Percentiles rank a stretch among this genome's conserved stretches.
Conservation (phyloP, 306 rosid genomes). For the Adenanthera pavonina region DNA sequence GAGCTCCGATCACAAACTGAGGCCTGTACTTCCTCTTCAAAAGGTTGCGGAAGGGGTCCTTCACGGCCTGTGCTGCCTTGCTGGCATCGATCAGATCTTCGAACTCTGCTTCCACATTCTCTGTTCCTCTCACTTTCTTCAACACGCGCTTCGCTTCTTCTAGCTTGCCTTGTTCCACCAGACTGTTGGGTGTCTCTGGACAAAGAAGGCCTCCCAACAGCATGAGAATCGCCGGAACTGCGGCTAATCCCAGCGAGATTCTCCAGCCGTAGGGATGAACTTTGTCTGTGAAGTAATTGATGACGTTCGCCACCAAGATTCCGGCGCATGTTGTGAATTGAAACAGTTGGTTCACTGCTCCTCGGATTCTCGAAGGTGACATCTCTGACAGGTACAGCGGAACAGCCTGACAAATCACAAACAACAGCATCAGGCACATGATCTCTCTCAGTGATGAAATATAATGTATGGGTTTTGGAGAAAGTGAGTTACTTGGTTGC, state of each 20-base stretch:
- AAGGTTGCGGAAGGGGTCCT: conserved; percentile 65
- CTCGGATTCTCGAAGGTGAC: conserved; percentile 69
- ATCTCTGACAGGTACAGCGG: conserved; percentile 76
- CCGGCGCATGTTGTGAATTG: conserved; percentile 69
- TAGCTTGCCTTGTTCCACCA: conserved; percentile 71
- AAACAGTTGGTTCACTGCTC: conserved; percentile 71
- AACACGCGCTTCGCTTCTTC: conserved; percentile 69
- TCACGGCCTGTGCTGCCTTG: conserved; percentile 61
- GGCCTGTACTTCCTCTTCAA: conserved; percentile 68
- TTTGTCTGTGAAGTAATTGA: conserved; percentile 57
- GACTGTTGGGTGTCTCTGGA: conserved; percentile 90
- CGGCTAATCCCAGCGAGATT: conserved; percentile 80
- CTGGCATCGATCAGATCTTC: conserved; percentile 77
- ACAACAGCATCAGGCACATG: not conserved
- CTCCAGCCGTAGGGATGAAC: conserved; percentile 82
- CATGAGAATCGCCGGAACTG: conserved; percentile 77
- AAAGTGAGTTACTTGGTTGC: conserved; percentile 61
- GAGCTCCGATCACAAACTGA: conserved; percentile 80
- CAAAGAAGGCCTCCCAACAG: conserved; percentile 73
- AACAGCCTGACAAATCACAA: conserved; percentile 54
- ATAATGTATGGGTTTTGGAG: not conserved
- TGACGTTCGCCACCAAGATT: conserved; percentile 55
- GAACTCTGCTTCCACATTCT: conserved; percentile 77
- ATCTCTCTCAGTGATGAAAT: too few relatives aligned
- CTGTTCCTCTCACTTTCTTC: conserved; percentile 74